These are phyloP conservation scores for Fusarium sp. DNA, from an alignment of 2,329 filamentous ascomycete species.

Conservation along the genomic window DNA sequence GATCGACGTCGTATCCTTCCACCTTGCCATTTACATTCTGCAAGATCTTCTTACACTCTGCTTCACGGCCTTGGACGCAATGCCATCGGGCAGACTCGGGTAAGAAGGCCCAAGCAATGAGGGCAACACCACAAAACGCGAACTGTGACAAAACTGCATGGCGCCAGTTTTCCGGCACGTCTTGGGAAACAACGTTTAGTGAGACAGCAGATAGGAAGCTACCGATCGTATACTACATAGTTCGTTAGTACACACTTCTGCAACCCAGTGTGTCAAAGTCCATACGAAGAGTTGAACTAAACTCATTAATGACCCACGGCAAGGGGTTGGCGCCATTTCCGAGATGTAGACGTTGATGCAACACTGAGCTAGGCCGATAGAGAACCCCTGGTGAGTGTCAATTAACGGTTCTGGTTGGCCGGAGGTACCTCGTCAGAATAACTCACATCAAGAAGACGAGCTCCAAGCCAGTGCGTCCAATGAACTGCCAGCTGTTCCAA, in stretches of 20 bases:
- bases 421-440: too few relatives aligned
- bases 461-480: background rate
- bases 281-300: background rate
- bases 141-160: background rate
- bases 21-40: too few relatives aligned
- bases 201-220: background rate
- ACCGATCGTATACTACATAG: background rate
- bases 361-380: background rate
- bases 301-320: constrained; percentile 5
- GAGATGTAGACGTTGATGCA: constrained; percentile 10
- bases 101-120: background rate
- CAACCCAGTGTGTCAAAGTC: too few relatives aligned
- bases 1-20: too few relatives aligned
- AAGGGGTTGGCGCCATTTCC: background rate
- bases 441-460: background rate
- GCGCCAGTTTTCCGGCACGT: background rate
- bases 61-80: too few relatives aligned
- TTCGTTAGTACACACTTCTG: too few relatives aligned
- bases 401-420: too few relatives aligned
- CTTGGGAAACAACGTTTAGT: background rate
- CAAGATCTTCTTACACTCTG: too few relatives aligned
- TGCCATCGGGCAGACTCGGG: background rate
- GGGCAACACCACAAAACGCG: background rate
- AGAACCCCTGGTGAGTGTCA: background rate
- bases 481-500: background rate